Evolutionary conservation across 768 basidiomycete species (phyloP).

Genomic region (Lanmaoa rubissima): DNA sequence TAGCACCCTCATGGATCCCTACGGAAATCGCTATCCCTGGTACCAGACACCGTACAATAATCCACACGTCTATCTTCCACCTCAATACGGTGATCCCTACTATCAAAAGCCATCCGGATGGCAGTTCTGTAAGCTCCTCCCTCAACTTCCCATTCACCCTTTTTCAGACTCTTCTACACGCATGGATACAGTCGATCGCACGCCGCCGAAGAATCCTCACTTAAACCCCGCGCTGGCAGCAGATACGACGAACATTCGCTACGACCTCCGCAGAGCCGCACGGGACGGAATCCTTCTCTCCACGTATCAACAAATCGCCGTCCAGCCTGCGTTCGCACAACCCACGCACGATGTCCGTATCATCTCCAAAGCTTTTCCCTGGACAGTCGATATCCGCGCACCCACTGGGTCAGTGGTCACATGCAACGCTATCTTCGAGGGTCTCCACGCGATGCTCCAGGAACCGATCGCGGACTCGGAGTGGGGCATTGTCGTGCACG

Average conservation of each 20-base stretch:
- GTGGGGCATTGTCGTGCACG: slow-evolving; percentile 54
- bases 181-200: slow-evolving; percentile 15
- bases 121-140: slow-evolving; percentile 13
- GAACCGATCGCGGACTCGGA: slow-evolving; percentile 60
- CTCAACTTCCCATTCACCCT: not conserved
- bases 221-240: slow-evolving; percentile 54
- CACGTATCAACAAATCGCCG: slow-evolving; percentile 40
- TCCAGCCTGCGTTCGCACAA: slow-evolving; percentile 39
- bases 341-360: slow-evolving; percentile 42
- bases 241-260: slow-evolving; percentile 49
- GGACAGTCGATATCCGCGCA: slow-evolving; percentile 56
- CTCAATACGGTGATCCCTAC: slow-evolving; percentile 16
- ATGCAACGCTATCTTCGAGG: slow-evolving; percentile 56
- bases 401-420: slow-evolving; percentile 35
- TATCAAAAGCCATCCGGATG: slow-evolving; percentile 12
- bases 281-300: slow-evolving; percentile 41
- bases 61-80: slow-evolving; percentile 30
- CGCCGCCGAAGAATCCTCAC: slow-evolving; percentile 44
- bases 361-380: slow-evolving; percentile 62
- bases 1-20: slow-evolving; percentile 26
- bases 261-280: slow-evolving; percentile 47
- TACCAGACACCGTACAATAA: slow-evolving; percentile 31
- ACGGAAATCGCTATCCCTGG: slow-evolving; percentile 19
- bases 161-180: not conserved
- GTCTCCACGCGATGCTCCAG: slow-evolving; percentile 48